Percentiles rank a stretch among this genome's conserved stretches.
Evolutionary conservation across 2,329 filamentous ascomycete genomes (phyloP).

Genomic region (Cercospora sp.): DNA sequence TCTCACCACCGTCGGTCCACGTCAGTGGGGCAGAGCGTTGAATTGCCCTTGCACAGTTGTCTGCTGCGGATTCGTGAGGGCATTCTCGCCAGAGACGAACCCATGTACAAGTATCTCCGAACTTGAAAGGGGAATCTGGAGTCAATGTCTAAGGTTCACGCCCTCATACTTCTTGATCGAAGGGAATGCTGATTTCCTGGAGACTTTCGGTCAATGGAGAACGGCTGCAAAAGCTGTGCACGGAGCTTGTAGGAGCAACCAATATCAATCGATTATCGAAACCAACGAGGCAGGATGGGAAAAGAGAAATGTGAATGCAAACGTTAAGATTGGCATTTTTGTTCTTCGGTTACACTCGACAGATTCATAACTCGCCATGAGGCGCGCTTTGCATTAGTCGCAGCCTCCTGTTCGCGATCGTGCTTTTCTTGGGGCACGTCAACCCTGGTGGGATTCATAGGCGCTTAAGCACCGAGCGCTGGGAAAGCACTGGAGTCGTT

Average conservation of each 20-base stretch:
- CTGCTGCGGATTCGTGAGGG: not conserved
- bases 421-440: slow-evolving; percentile 9
- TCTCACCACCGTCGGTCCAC: not conserved
- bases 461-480: slow-evolving; percentile 33
- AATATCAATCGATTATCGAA: not conserved
- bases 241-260: too few relatives aligned
- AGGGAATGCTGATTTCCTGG: too few relatives aligned
- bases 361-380: slow-evolving; percentile 1
- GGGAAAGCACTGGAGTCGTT: slow-evolving; percentile 39
- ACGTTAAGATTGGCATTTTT: slow-evolving; percentile 8
- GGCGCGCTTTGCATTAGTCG: slow-evolving; percentile 1
- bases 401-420: not conserved
- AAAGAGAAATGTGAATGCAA: not conserved
- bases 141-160: too few relatives aligned
- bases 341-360: slow-evolving; percentile 4
- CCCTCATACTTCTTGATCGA: too few relatives aligned
- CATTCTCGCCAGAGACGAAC: too few relatives aligned
- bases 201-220: too few relatives aligned
- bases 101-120: too few relatives aligned
- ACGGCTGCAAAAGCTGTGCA: too few relatives aligned
- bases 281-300: not conserved
- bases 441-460: not conserved
- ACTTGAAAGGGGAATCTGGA: too few relatives aligned
- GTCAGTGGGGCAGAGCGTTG: not conserved
- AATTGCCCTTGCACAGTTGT: not conserved